These are phyloP conservation scores for Naganishia albida DNA, from an alignment of 1,284 basidiomycete species.

Conservation along the genomic window DNA sequence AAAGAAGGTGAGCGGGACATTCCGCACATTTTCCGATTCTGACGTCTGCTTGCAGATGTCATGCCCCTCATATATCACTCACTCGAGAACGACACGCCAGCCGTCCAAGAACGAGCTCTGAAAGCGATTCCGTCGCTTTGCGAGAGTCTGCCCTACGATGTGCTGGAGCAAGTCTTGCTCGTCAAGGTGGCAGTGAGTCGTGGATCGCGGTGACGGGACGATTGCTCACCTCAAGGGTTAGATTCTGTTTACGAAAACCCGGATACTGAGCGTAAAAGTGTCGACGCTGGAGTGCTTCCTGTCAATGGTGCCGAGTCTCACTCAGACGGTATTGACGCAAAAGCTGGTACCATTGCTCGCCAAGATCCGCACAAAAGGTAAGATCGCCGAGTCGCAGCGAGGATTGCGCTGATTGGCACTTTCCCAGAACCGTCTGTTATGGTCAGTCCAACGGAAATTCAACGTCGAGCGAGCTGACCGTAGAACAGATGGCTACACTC, in stretches of 20 bases:
- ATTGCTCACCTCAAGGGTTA: slow-evolving; percentile 46
- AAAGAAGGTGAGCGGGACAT: slow-evolving; percentile 68
- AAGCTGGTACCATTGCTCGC: slow-evolving; percentile 91
- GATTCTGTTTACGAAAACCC: slow-evolving; percentile 86
- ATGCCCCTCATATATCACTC: slow-evolving; percentile 93
- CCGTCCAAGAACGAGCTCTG: slow-evolving; percentile 88
- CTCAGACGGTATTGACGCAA: slow-evolving; percentile 83
- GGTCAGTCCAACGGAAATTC: slow-evolving; percentile 54
- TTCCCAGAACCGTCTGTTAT: slow-evolving; percentile 77
- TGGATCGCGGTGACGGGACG: background rate
- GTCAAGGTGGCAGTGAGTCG: slow-evolving; percentile 78
- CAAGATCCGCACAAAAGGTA: slow-evolving; percentile 85
- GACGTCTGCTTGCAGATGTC: slow-evolving; percentile 64
- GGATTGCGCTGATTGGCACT: slow-evolving; percentile 16
- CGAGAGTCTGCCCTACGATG: slow-evolving; percentile 89
- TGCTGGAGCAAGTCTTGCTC: slow-evolving; percentile 80
- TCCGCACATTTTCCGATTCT: background rate
- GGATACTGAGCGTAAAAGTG: slow-evolving; percentile 81
- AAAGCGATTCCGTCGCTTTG: slow-evolving; percentile 82
- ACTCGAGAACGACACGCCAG: slow-evolving; percentile 84
- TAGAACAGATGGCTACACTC: slow-evolving; percentile 77
- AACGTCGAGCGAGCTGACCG: background rate
- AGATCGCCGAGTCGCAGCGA: slow-evolving; percentile 16
- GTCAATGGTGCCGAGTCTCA: slow-evolving; percentile 88
- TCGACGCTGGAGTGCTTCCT: slow-evolving; percentile 86